These are phyloP conservation scores for Chaetomium olivaceum DNA, from an alignment of 2,329 filamentous ascomycete genomes.

Conservation along the genomic window DNA sequence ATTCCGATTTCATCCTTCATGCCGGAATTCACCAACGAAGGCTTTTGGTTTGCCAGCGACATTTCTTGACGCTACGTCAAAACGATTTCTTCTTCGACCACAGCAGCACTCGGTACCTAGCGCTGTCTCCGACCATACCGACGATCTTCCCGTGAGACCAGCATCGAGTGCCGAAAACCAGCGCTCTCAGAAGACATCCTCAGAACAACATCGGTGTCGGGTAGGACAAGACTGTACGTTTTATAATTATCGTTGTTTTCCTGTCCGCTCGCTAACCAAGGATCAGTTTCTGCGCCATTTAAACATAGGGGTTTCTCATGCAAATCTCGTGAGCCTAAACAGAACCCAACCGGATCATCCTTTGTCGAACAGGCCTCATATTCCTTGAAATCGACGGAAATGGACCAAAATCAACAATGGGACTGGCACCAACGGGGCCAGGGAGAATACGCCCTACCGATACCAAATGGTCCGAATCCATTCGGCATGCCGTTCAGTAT, in stretches of 20 bases:
- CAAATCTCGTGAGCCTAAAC: background rate
- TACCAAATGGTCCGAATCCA: background rate
- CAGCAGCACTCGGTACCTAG: background rate
- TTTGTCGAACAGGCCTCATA: background rate
- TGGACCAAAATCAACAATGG: conserved; percentile 16
- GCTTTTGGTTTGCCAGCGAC: background rate
- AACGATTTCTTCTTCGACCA: background rate
- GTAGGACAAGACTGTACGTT: background rate
- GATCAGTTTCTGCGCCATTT: background rate
- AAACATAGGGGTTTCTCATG: background rate
- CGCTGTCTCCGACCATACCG: background rate
- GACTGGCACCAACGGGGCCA: conserved; percentile 1
- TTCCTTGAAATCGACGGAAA: background rate
- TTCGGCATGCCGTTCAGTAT: conserved; percentile 9
- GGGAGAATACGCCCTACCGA: background rate
- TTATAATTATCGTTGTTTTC: background rate
- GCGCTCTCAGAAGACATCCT: background rate
- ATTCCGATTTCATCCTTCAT: background rate
- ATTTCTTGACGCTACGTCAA: background rate
- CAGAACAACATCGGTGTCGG: background rate
- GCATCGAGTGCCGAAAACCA: background rate
- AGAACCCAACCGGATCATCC: background rate
- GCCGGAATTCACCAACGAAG: background rate
- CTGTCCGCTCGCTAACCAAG: background rate
- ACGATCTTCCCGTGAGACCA: background rate